Base-by-base conservation (phyloP, 2,329 filamentous ascomycete species). In the Colletotrichum spaethianum region DNA sequence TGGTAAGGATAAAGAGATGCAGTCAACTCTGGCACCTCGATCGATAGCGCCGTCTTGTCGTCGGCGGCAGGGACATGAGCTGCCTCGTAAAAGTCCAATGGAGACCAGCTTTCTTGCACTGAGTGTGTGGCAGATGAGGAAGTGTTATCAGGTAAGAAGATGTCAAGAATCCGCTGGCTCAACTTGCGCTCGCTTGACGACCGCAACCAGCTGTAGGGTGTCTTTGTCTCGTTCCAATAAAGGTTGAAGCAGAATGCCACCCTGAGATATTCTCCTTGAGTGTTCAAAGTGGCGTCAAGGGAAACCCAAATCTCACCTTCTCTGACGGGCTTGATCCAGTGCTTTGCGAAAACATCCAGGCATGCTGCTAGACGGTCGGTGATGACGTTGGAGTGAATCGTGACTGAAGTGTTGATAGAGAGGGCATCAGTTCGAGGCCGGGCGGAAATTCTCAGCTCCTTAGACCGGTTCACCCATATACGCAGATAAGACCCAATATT, bases 1-100 rank as follows among this genome's bases (percentile, higher is more conserved):
- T 95, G 93, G 72, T 94, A 95, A 0, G 92, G 93, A 77, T 91
- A 95, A 0, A 95, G 81, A 0, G 81, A 83, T 1, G 90, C 86
- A 55, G 82, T 82, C 62, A 87, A 83, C 33, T 80, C 81, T 0
- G 84, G 81, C 7, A 90, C 79, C 3, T 81, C 46, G 44, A 90
- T 82, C 0, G 81, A 79, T 1, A 78, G 75, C 0, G 85, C 70
- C 4, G 79, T 75, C 20, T 77, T 70, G 63, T 87, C 84, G 6
- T 82, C 76, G n/a, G 82, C 83, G 14, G 83, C 74, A 1, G 93
- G 91, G 2, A 91, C 86, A 76, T 91, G 88, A 1, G 93, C 91
- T 20, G 90, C 89, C 63, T 93, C 87, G 76, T 95, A 95, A 78
- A 95, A 95, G 69, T 85, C 84, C 75, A 87, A 85, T 0, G 88